These are phyloP conservation scores for Phaeolepiota aurea DNA, from an alignment of 768 basidiomycete species.

Conservation along the genomic window DNA sequence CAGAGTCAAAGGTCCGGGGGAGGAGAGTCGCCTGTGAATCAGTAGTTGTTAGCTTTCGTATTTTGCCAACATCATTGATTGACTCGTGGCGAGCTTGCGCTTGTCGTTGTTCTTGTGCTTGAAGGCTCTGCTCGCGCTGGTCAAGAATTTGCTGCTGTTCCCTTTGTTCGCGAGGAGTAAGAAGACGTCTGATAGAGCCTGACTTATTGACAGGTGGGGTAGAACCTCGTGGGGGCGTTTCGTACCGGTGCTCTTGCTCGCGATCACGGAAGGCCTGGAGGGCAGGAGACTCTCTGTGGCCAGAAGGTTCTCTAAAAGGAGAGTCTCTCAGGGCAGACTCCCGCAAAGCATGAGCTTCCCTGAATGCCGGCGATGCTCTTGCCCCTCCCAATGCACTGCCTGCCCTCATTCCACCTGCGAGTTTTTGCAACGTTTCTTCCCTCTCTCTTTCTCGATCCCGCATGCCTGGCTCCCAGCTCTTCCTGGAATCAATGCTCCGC, in stretches of 20 bases:
- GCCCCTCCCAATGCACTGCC: conserved; percentile 23
- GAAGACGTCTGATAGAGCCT: conserved; percentile 38
- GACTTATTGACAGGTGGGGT: neutral
- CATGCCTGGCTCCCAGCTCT: conserved; percentile 34
- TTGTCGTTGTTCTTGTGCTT: conserved; percentile 8
- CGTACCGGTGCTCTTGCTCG: conserved; percentile 13
- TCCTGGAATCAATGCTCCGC: conserved; percentile 31
- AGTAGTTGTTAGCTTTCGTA: conserved; percentile 18
- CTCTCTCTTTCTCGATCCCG: conserved; percentile 8
- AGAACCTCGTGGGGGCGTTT: conserved; percentile 15
- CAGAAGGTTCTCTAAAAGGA: neutral
- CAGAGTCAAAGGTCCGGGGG: conserved; percentile 25
- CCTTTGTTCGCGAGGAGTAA: conserved; percentile 49
- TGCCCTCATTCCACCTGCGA: conserved; percentile 25
- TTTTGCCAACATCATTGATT: conserved; percentile 6
- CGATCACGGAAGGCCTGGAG: conserved; percentile 19
- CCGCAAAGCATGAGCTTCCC: neutral
- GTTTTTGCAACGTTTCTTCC: neutral
- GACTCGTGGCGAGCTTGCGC: too few relatives aligned
- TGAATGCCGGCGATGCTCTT: neutral
- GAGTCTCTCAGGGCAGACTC: neutral
- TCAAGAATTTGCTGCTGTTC: conserved; percentile 25
- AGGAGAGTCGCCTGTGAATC: conserved; percentile 37
- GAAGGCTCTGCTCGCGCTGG: conserved; percentile 46
- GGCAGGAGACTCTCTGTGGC: conserved; percentile 22